Evolutionary conservation across 2,329 filamentous ascomycete species (phyloP), one percentile per base, ranked within the genome.

Genomic region (Verticillium longisporum): DNA sequence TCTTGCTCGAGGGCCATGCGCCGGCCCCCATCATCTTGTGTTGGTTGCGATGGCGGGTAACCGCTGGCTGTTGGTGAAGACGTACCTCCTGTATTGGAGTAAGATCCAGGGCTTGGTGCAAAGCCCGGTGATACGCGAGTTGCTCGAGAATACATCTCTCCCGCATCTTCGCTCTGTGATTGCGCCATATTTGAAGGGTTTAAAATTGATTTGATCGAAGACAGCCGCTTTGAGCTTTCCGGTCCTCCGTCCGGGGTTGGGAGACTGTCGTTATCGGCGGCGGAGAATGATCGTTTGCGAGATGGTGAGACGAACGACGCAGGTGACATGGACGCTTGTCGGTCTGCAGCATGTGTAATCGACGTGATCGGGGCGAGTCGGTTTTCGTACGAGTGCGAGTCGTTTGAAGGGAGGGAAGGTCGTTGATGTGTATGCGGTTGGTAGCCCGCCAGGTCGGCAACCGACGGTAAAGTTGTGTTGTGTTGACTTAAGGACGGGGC

Each of bases 171-270:
- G 63, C 77, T 74, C 18, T 64, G 61, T 2, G 63, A 59, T 66
- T 65, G 50, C 61, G 61, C 53, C 62, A 68, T 56, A 66, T 65
- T 57, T 63, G 74, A 68, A 2, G 86, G 86, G 65, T 92, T 92
- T 13, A 93, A 75, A 55, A 92, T 88, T 5, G 89, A 90, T 65
- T 88, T 90, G 63, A 92, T 92, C 3, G 88, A 91, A 18, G 87
- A 90, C 4, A 92, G 75, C 14, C 89, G 85, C 70, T 89, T 82
- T 53, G 84, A 74, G 41, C 74, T 75, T 32, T 85, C 80, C 31
- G 78, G 74, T 2, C 75, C 74, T n/a, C 69, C 67, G 45, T 79
- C 76, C 36, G 70, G 68, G 7, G 66, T 61, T n/a, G 61, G 68
- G 21, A 72, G 69, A n/a, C 70, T 69, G 45, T 86, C 83, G 21